Conservation (phyloP, 1,139 yeast species). For the Schwanniomyces etchellsii region DNA sequence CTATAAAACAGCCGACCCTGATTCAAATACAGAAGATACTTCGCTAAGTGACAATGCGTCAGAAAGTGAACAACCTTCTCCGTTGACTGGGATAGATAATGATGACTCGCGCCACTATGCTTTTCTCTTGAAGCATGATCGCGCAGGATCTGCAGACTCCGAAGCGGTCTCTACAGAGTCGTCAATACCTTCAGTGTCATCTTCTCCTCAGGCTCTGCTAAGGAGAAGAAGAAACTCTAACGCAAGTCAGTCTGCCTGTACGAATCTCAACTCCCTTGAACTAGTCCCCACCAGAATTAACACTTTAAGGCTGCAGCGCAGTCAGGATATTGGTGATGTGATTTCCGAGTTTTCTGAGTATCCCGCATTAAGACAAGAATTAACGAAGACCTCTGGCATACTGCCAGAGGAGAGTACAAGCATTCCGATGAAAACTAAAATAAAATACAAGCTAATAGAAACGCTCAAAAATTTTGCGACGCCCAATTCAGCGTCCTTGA, state of each 20-base stretch:
- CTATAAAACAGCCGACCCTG: neutral
- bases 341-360: conserved; percentile 57
- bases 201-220: neutral
- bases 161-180: too few species aligned
- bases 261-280: neutral
- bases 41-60: neutral
- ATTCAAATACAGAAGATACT: neutral
- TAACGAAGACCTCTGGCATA: conserved; percentile 1
- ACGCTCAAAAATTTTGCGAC: conserved; percentile 53
- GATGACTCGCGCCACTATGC: too few species aligned
- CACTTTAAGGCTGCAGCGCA: conserved; percentile 36
- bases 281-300: conserved; percentile 18
- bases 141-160: too few species aligned
- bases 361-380: conserved; percentile 23
- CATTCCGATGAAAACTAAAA: conserved; percentile 1
- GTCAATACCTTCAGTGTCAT: neutral
- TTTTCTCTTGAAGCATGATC: too few species aligned
- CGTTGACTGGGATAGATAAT: neutral
- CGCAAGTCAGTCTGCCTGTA: neutral
- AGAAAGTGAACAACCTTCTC: neutral
- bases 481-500: conserved; percentile 64
- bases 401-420: conserved; percentile 3
- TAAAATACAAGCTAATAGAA: conserved; percentile 9
- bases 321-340: conserved; percentile 52
- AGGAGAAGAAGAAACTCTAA: neutral